A percentile compares a stretch with the other conserved stretches of the same genome.
Conservation (phyloP, 1,139 yeast species). For the Nakaseomyces nivariensis region DNA sequence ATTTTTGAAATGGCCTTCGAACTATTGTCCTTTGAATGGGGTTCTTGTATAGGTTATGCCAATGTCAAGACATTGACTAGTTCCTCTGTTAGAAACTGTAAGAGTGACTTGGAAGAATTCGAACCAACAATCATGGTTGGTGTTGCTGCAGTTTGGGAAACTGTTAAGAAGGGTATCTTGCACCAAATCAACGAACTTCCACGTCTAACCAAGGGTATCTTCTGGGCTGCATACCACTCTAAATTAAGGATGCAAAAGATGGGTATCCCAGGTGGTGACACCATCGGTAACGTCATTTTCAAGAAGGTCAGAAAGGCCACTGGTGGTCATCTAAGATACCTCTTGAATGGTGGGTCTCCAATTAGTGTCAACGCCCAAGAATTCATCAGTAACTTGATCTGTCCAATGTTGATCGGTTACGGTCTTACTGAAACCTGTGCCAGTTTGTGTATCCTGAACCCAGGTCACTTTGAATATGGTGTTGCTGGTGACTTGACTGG, state of each 20-base stretch:
- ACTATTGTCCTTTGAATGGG: slow-evolving; percentile 75
- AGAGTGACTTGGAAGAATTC: slow-evolving; percentile 79
- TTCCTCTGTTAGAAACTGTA: slow-evolving; percentile 70
- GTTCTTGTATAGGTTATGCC: slow-evolving; percentile 83
- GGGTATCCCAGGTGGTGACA: slow-evolving; percentile 63
- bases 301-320: slow-evolving; percentile 88
- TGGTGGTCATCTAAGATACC: slow-evolving; percentile 72
- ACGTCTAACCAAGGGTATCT: slow-evolving; percentile 59
- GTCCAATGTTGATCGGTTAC: slow-evolving; percentile 89
- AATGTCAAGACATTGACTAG: slow-evolving; percentile 87
- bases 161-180: slow-evolving; percentile 83
- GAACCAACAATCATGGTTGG: slow-evolving; percentile 95
- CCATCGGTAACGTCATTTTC: slow-evolving; percentile 62
- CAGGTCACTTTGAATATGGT: slow-evolving; percentile 56
- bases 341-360: slow-evolving; percentile 93
- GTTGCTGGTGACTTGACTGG: slow-evolving; percentile 79
- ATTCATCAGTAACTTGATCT: slow-evolving; percentile 65
- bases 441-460: slow-evolving; percentile 63
- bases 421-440: slow-evolving; percentile 99
- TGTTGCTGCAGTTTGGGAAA: slow-evolving; percentile 98
- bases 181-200: slow-evolving; percentile 65
- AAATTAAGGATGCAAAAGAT: slow-evolving; percentile 52
- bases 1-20: slow-evolving; percentile 90
- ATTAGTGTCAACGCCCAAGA: slow-evolving; percentile 74
- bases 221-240: slow-evolving; percentile 81